Conservation (phyloP, 83 land plant genomes). For the Thuja plicata region DNA sequence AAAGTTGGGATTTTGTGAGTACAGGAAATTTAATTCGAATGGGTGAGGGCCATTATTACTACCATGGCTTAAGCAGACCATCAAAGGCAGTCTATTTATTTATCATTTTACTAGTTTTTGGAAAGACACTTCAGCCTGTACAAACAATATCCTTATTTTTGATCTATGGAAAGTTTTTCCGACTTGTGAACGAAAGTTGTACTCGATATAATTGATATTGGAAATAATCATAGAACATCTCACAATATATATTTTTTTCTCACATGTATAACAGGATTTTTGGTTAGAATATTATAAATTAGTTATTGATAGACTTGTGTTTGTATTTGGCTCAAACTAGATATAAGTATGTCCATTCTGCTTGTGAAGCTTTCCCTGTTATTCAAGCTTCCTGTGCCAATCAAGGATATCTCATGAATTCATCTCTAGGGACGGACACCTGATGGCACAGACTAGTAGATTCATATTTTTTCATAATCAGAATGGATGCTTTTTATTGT, state of each 20-base stretch:
- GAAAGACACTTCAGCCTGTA: conserved; percentile 1
- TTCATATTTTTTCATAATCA: not conserved
- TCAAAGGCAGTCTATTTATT: not conserved
- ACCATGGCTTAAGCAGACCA: not conserved
- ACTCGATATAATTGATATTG: not conserved
- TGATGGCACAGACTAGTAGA: not conserved
- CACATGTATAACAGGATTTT: not conserved
- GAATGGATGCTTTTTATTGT: not conserved
- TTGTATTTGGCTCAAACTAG: not conserved
- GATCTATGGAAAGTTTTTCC: not conserved
- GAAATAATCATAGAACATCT: not conserved
- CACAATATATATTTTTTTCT: not conserved
- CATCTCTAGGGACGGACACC: not conserved
- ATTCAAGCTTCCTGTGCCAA: not conserved
- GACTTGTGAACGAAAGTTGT: not conserved
- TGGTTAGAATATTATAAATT: not conserved
- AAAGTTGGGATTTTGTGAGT: not conserved
- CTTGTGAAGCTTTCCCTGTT: not conserved
- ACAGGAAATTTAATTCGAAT: not conserved
- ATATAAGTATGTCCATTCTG: not conserved
- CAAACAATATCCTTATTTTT: not conserved
- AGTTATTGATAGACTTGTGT: not conserved
- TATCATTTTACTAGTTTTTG: not conserved
- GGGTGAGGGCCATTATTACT: not conserved
- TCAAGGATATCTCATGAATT: not conserved